Evolutionary conservation across 2,329 filamentous ascomycete genomes (phyloP).

Genomic region (Dothideomycetes sp.): DNA sequence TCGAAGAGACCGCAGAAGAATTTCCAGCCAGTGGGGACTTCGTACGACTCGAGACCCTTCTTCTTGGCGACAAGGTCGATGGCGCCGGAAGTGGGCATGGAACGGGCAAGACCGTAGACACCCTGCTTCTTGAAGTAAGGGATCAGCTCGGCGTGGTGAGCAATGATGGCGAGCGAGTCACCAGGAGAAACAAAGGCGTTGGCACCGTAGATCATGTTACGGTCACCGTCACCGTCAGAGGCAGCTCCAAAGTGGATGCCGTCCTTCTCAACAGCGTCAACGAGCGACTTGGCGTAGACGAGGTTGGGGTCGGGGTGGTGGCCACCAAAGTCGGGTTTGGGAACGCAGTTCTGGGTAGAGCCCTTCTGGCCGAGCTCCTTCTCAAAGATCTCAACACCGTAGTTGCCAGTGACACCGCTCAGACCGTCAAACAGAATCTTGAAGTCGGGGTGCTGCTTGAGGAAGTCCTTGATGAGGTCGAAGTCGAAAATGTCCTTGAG

Average conservation of each 20-base stretch:
- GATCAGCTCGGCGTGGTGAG: conserved; percentile 90
- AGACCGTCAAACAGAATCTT: conserved; percentile 95
- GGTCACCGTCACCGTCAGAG: conserved; percentile 93
- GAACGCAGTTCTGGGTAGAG: conserved; percentile 84
- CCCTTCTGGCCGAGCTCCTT: conserved; percentile 77
- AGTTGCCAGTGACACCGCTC: conserved; percentile 88
- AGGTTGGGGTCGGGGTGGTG: conserved; percentile 97
- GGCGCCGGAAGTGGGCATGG: conserved; percentile 94
- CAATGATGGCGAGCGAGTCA: conserved; percentile 90
- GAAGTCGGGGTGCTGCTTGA: conserved; percentile 78
- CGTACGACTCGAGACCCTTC: conserved; percentile 83
- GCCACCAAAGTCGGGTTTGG: conserved; percentile 89
- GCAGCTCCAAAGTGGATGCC: conserved; percentile 92
- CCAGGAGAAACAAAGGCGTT: conserved; percentile 94
- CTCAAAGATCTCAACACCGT: conserved; percentile 90
- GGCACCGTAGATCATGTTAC: conserved; percentile 99
- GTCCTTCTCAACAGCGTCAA: conserved; percentile 85
- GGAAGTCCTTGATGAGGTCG: conserved; percentile 87
- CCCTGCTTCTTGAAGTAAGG: conserved; percentile 98
- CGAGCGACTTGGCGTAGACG: conserved; percentile 89
- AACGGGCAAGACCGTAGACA: conserved; percentile 87
- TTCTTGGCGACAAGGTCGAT: conserved; percentile 94
- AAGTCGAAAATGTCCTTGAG: conserved; percentile 99
- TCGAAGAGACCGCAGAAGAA: conserved; percentile 98
- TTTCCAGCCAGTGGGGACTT: conserved; percentile 98